These are phyloP conservation scores for Blastocystis sp. DNA, from an alignment of 352 stramenopile species.

Conservation along the genomic window DNA sequence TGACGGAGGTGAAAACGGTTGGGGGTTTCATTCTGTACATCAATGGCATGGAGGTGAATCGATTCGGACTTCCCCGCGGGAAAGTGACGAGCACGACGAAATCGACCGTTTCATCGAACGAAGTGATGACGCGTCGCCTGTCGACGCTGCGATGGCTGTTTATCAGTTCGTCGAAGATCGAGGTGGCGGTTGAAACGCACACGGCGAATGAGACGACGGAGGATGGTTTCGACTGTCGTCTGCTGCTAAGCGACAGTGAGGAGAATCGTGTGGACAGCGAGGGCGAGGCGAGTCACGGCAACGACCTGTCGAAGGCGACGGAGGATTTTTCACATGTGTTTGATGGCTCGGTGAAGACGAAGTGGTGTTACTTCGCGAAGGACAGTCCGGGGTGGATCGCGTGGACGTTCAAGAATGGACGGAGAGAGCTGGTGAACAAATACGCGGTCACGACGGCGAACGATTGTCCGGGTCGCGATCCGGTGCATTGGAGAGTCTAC, in stretches of 20 bases:
- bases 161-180: neutral
- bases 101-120: neutral
- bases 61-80: neutral
- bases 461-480: conserved; percentile 13
- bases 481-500: conserved; percentile 1
- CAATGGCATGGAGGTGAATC: neutral
- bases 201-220: neutral
- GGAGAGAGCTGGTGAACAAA: neutral
- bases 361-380: neutral
- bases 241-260: neutral
- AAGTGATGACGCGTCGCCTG: neutral
- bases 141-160: neutral
- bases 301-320: too few relatives aligned
- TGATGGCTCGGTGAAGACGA: neutral
- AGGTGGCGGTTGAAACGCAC: neutral
- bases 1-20: neutral
- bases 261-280: neutral
- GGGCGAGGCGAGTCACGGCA: too few relatives aligned
- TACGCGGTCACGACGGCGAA: conserved; percentile 24
- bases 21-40: neutral
- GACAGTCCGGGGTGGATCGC: neutral
- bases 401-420: conserved; percentile 16
- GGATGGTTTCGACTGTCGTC: neutral
- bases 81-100: neutral
- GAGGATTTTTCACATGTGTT: neutral